Conservation (phyloP, 2,329 filamentous ascomycete species). For the Aspergillus spinulosporus region DNA sequence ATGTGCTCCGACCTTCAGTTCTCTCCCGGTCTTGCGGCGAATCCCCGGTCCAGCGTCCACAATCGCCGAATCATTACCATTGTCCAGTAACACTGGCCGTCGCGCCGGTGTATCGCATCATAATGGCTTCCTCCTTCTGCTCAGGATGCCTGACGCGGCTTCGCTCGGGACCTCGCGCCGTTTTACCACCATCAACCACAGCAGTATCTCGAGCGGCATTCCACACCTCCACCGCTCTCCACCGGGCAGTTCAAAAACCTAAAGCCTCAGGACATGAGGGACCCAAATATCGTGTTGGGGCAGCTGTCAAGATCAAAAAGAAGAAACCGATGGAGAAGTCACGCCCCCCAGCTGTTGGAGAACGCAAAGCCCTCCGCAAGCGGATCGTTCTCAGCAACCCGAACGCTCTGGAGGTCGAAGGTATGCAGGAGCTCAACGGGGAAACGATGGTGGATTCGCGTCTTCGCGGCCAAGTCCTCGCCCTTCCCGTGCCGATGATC, state of each 20-base stretch:
- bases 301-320: conserved; percentile 48
- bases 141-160: conserved; percentile 59
- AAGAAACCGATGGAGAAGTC: conserved; percentile 44
- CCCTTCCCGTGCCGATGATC: conserved; percentile 67
- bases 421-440: conserved; percentile 61
- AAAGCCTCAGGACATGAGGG: conserved; percentile 22
- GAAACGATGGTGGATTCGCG: conserved; percentile 57
- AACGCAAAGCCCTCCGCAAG: conserved; percentile 84
- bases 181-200: conserved; percentile 40
- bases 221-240: conserved; percentile 46
- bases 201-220: conserved; percentile 51
- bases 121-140: conserved; percentile 60
- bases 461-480: conserved; percentile 66
- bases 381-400: conserved; percentile 90
- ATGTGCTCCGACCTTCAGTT: conserved; percentile 25
- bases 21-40: conserved; percentile 25
- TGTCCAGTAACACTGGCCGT: conserved; percentile 32
- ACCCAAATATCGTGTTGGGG: conserved; percentile 41
- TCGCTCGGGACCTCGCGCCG: conserved; percentile 41
- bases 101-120: conserved; percentile 34
- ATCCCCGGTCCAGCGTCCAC: conserved; percentile 17
- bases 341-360: conserved; percentile 68
- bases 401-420: conserved; percentile 78
- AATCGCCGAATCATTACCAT: conserved; percentile 23
- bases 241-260: conserved; percentile 26